Evolutionary conservation across 176 grass and related monocot genomes (phyloP).

Genomic region (Hyparrhenia diplandra): DNA sequence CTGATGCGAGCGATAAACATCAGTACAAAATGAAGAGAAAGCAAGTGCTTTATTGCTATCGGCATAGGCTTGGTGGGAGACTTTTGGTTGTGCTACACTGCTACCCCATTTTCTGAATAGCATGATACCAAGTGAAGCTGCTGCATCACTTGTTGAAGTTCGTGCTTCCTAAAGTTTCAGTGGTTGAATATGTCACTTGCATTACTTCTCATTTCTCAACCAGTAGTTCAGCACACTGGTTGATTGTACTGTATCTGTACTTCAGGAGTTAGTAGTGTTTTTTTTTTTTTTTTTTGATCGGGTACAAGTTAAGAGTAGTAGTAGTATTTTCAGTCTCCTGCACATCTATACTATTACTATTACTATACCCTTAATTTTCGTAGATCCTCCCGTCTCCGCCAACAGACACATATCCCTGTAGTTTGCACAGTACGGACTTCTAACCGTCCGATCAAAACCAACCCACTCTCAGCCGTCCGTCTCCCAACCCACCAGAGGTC

Average conservation of each 20-base stretch:
- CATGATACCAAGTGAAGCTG: background rate
- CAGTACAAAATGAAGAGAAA: constrained; percentile 14
- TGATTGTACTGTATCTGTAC: background rate
- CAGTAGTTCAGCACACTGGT: background rate
- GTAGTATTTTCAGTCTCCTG: background rate
- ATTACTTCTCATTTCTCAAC: background rate
- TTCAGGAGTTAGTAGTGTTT: background rate
- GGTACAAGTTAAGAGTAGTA: too few relatives aligned
- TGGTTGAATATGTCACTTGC: background rate
- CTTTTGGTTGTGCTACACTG: background rate
- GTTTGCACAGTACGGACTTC: too few relatives aligned
- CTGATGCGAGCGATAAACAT: constrained; percentile 76
- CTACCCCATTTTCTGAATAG: background rate
- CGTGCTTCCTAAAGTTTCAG: background rate
- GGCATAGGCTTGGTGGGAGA: background rate
- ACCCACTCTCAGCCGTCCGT: too few relatives aligned
- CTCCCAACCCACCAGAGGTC: too few relatives aligned
- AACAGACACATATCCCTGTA: too few relatives aligned
- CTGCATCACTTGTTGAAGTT: background rate
- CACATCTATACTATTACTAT: too few relatives aligned
- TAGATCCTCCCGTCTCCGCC: too few relatives aligned
- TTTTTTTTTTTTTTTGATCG: too few relatives aligned
- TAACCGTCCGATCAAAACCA: too few relatives aligned
- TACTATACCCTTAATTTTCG: too few relatives aligned
- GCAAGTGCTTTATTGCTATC: background rate